Percentiles rank a stretch among this genome's conserved stretches.
Evolutionary conservation across 2,329 filamentous ascomycete genomes (phyloP).

Genomic region (Blumeriella jaapii): DNA sequence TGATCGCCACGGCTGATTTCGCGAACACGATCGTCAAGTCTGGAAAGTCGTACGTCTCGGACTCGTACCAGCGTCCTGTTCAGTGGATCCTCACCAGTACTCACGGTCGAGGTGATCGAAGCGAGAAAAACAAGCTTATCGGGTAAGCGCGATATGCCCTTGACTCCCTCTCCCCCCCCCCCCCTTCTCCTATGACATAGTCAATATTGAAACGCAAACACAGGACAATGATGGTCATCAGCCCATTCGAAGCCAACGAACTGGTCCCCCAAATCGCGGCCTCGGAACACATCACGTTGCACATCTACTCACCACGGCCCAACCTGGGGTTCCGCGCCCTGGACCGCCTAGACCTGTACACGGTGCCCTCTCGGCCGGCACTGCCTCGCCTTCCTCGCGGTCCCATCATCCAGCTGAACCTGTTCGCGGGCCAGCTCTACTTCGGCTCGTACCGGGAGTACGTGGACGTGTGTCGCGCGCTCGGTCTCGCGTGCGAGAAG

Average conservation of each 20-base stretch:
- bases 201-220: conserved; percentile 1
- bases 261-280: conserved; percentile 32
- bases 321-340: conserved; percentile 30
- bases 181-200: too few relatives aligned
- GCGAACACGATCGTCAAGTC: conserved; percentile 31
- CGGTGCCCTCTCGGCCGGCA: conserved; percentile 22
- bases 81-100: conserved; percentile 39
- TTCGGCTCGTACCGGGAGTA: conserved; percentile 45
- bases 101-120: conserved; percentile 3
- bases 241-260: conserved; percentile 46
- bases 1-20: conserved; percentile 42
- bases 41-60: conserved; percentile 16
- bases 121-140: not conserved
- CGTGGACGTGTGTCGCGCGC: conserved; percentile 29
- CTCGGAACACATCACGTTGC: conserved; percentile 31
- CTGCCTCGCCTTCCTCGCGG: conserved; percentile 11
- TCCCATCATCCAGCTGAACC: conserved; percentile 39
- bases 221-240: conserved; percentile 42
- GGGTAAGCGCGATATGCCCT: too few relatives aligned
- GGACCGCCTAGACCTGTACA: conserved; percentile 36
- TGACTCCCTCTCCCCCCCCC: too few relatives aligned
- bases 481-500: conserved; percentile 35
- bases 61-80: conserved; percentile 40
- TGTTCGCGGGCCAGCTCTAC: conserved; percentile 61
- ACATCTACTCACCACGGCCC: conserved; percentile 39